Conservation (phyloP, 768 basidiomycete genomes). For the Termitomyces sp. region DNA sequence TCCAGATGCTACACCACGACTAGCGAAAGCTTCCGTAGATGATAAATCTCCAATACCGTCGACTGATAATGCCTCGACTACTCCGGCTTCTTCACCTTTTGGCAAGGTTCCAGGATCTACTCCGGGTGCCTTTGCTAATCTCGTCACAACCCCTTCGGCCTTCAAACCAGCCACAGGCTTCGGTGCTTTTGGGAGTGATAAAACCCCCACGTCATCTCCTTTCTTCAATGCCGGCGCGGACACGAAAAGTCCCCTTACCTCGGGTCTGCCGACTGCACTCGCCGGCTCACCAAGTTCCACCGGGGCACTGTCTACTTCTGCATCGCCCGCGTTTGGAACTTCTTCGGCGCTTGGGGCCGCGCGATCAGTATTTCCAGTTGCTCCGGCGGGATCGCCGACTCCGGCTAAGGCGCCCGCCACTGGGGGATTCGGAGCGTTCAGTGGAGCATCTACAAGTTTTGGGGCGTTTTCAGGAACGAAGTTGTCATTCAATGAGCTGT, state of each 20-base stretch:
- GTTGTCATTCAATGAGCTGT: slow-evolving; percentile 58
- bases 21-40: slow-evolving; percentile 11
- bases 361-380: slow-evolving; percentile 25
- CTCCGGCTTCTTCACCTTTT: slow-evolving; percentile 18
- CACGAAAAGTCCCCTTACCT: slow-evolving; percentile 25
- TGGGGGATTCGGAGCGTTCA: slow-evolving; percentile 50
- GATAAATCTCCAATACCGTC: slow-evolving; percentile 11
- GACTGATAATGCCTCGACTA: slow-evolving; percentile 16
- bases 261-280: slow-evolving; percentile 27
- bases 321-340: slow-evolving; percentile 33
- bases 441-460: slow-evolving; percentile 37
- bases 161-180: slow-evolving; percentile 41
- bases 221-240: slow-evolving; percentile 40
- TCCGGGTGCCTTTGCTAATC: slow-evolving; percentile 34
- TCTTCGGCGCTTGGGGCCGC: slow-evolving; percentile 29
- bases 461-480: slow-evolving; percentile 32
- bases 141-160: slow-evolving; percentile 27
- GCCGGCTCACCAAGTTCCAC: slow-evolving; percentile 12
- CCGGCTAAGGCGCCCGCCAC: slow-evolving; percentile 22
- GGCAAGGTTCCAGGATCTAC: slow-evolving; percentile 4
- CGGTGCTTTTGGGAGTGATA: slow-evolving; percentile 41
- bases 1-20: slow-evolving; percentile 15
- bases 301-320: slow-evolving; percentile 13
- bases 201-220: slow-evolving; percentile 39
- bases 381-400: slow-evolving; percentile 17